Evolutionary conservation across 2,329 filamentous ascomycete genomes (phyloP).

Genomic region (Chlorencoelia australis): DNA sequence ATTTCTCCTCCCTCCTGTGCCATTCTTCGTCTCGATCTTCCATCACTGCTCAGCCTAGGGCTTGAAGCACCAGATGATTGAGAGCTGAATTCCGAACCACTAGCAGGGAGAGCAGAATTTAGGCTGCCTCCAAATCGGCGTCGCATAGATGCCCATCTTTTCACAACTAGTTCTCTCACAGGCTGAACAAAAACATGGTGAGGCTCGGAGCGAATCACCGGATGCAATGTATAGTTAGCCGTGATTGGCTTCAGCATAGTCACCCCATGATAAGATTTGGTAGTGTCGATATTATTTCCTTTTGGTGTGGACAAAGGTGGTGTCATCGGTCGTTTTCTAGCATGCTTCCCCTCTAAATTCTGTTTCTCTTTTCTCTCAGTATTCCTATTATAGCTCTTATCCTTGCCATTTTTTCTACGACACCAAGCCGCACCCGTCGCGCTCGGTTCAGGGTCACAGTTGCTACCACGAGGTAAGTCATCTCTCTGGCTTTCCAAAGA

Average conservation of each 20-base stretch:
- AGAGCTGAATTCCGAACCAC: conserved; percentile 10
- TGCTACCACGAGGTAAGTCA: neutral
- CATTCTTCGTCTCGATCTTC: conserved; percentile 15
- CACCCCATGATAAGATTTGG: conserved; percentile 3
- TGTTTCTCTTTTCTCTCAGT: too few relatives aligned
- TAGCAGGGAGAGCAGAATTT: conserved; percentile 11
- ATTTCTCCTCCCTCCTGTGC: conserved; percentile 24
- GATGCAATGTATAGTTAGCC: conserved; percentile 16
- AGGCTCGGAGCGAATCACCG: conserved; percentile 21
- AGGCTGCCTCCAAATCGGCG: conserved; percentile 20
- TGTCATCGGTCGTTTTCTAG: too few relatives aligned
- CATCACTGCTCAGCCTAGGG: conserved; percentile 14
- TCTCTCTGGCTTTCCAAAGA: conserved; percentile 5
- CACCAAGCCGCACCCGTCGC: too few relatives aligned
- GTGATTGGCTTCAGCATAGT: neutral
- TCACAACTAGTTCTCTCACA: conserved; percentile 23
- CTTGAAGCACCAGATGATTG: conserved; percentile 8
- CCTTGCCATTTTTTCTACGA: too few relatives aligned
- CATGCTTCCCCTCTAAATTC: too few relatives aligned
- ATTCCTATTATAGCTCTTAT: too few relatives aligned
- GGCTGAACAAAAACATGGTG: conserved; percentile 25
- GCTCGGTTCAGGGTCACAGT: too few relatives aligned
- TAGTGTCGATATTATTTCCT: conserved; percentile 5
- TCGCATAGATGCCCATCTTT: conserved; percentile 20
- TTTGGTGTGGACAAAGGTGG: too few relatives aligned